A percentile compares a stretch with the other conserved stretches of the same genome.
phyloP scores from a whole-genome alignment of 306 rosid species.

The Prunus campanulata region DNA sequence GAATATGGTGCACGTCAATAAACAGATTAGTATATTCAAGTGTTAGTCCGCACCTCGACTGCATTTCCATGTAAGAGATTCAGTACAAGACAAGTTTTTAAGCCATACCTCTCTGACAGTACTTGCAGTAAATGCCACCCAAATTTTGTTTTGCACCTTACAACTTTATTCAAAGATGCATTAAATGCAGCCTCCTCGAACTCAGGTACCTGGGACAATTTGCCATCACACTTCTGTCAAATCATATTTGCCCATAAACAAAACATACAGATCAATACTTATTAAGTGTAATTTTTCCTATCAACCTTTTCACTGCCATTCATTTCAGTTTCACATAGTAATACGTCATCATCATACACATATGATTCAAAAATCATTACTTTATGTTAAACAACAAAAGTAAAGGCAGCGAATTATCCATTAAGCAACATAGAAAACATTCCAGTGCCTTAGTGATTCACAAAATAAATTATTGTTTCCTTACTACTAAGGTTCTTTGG shows the following conservation, averaged over 20 bases:
- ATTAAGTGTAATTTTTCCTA: neutral
- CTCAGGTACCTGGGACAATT: constrained; percentile 73
- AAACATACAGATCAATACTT: neutral
- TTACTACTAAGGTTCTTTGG: neutral
- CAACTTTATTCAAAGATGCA: constrained; percentile 86
- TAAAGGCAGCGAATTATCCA: neutral
- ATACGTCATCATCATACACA: neutral
- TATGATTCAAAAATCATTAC: neutral
- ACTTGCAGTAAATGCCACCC: constrained; percentile 97
- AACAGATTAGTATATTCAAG: constrained; percentile 13
- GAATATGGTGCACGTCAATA: constrained; percentile 21
- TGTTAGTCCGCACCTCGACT: constrained; percentile 9
- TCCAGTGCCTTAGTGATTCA: neutral
- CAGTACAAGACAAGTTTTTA: constrained; percentile 10
- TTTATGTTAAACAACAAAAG: neutral
- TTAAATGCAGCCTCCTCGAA: constrained; percentile 93
- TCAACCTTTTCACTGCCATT: neutral
- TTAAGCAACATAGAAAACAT: neutral
- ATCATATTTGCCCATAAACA: constrained; percentile 14
- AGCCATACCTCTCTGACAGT: constrained; percentile 36
- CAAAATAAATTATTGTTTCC: neutral
- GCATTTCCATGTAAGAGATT: constrained; percentile 13
- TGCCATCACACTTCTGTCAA: constrained; percentile 25
- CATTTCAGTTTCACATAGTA: neutral
- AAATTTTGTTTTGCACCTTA: constrained; percentile 83